These are phyloP conservation scores for Cyclostephanos tholiformis DNA, from an alignment of 108 stramenopile species.

Conservation along the genomic window DNA sequence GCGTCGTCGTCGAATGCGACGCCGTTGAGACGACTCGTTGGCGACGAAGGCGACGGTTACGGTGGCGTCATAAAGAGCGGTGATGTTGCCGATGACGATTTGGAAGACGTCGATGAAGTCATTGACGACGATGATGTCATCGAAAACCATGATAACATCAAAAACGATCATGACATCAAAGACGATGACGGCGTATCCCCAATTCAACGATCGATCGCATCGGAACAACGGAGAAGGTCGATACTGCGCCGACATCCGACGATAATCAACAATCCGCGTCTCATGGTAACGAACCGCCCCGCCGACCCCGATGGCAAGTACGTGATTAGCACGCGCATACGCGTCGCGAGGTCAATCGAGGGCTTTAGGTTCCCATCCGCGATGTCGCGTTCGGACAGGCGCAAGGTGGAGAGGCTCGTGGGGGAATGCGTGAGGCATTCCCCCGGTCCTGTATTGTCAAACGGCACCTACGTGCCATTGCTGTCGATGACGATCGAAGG, in stretches of 20 bases:
- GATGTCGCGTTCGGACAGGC: conserved; percentile 63
- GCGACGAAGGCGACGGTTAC: neutral
- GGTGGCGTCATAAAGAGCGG: neutral
- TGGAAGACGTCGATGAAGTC: neutral
- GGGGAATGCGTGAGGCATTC: conserved; percentile 58
- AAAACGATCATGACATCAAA: neutral
- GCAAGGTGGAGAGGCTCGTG: conserved; percentile 57
- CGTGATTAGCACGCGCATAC: conserved; percentile 88
- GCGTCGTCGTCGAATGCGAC: neutral
- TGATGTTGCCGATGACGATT: neutral
- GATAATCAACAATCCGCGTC: conserved; percentile 63
- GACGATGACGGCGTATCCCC: neutral
- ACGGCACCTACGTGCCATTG: conserved; percentile 72
- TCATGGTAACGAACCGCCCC: conserved; percentile 58
- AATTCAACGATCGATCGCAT: neutral
- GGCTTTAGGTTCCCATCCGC: conserved; percentile 83
- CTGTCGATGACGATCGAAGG: conserved; percentile 81
- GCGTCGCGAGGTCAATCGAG: conserved; percentile 81
- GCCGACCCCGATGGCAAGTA: conserved; percentile 82
- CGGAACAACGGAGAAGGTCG: neutral
- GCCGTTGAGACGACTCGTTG: neutral
- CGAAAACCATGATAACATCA: neutral
- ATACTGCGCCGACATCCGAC: conserved; percentile 61
- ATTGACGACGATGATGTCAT: neutral
- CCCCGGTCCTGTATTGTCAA: conserved; percentile 24